Evolutionary conservation across 345 rosid species (phyloP).

Genomic region (Euphorbia tirucalli): DNA sequence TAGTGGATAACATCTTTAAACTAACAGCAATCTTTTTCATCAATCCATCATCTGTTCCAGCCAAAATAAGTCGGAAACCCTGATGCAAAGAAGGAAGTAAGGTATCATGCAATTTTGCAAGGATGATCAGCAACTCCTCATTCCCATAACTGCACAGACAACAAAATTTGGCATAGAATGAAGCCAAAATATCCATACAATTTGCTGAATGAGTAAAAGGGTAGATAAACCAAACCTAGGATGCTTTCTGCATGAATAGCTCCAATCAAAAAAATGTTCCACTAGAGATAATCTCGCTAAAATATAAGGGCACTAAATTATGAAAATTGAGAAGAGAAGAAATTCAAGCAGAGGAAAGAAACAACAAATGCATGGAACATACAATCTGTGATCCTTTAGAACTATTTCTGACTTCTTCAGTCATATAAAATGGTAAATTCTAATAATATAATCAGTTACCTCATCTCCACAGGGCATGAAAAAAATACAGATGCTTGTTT

Average conservation of each 20-base stretch:
- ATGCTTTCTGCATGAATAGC: not conserved
- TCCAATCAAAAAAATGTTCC: not conserved
- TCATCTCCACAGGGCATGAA: conserved; percentile 65
- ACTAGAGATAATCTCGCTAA: not conserved
- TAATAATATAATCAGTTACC: conserved; percentile 41
- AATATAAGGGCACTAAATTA: not conserved
- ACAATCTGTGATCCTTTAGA: not conserved
- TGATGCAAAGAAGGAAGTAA: conserved; percentile 72
- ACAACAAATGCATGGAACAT: not conserved
- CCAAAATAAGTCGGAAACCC: conserved; percentile 50
- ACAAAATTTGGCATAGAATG: conserved; percentile 20
- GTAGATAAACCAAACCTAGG: not conserved
- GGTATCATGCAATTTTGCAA: conserved; percentile 74
- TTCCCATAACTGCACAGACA: conserved; percentile 65
- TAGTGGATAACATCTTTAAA: conserved; percentile 67
- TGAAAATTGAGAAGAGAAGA: not conserved
- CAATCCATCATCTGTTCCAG: conserved; percentile 46
- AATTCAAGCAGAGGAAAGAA: not conserved
- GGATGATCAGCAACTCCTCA: conserved; percentile 65
- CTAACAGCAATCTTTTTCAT: conserved; percentile 47
- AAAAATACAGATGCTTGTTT: conserved; percentile 65
- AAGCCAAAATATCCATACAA: conserved; percentile 5
- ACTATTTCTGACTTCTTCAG: not conserved
- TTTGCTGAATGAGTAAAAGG: not conserved
- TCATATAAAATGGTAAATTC: conserved; percentile 14